Percentiles rank a stretch among this genome's conserved stretches.
These are phyloP conservation scores for Hortiboletus campestris DNA, from an alignment of 768 basidiomycete genomes.

Conservation along the genomic window DNA sequence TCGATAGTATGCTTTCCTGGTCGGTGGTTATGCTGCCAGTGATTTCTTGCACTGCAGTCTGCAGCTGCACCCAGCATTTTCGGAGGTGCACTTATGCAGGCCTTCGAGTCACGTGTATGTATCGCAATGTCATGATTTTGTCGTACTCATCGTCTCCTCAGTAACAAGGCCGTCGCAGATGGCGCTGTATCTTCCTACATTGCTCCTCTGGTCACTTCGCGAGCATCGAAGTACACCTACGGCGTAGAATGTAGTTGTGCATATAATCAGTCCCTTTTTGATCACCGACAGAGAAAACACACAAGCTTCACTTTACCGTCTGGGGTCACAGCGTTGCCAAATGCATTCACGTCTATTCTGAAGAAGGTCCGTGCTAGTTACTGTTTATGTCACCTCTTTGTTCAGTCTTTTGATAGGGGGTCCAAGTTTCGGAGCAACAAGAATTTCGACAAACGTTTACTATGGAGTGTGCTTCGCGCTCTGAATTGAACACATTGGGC, in stretches of 20 bases:
- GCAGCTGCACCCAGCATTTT: conserved; percentile 21
- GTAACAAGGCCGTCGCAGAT: conserved; percentile 42
- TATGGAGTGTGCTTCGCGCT: neutral
- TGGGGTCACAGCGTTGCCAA: conserved; percentile 32
- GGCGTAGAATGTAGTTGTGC: conserved; percentile 32
- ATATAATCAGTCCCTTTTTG: conserved; percentile 25
- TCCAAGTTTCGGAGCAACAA: conserved; percentile 4
- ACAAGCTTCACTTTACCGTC: conserved; percentile 14
- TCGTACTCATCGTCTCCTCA: conserved; percentile 7
- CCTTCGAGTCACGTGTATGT: conserved; percentile 49
- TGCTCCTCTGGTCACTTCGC: conserved; percentile 43
- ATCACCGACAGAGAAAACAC: conserved; percentile 35
- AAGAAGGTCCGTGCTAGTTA: conserved; percentile 18
- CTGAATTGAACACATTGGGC: neutral
- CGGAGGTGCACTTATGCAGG: conserved; percentile 37
- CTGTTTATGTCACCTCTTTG: neutral
- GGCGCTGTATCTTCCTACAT: conserved; percentile 23
- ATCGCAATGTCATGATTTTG: too few species aligned
- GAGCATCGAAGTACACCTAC: conserved; percentile 43
- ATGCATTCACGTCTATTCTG: conserved; percentile 38
- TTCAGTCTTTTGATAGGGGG: neutral
- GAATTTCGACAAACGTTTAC: neutral
- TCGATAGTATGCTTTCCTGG: conserved; percentile 40
- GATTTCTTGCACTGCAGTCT: conserved; percentile 44
- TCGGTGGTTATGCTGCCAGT: conserved; percentile 50